phyloP scores from a whole-genome alignment of 2,329 filamentous ascomycete genomes.

The Colletotrichum gigasporum region DNA sequence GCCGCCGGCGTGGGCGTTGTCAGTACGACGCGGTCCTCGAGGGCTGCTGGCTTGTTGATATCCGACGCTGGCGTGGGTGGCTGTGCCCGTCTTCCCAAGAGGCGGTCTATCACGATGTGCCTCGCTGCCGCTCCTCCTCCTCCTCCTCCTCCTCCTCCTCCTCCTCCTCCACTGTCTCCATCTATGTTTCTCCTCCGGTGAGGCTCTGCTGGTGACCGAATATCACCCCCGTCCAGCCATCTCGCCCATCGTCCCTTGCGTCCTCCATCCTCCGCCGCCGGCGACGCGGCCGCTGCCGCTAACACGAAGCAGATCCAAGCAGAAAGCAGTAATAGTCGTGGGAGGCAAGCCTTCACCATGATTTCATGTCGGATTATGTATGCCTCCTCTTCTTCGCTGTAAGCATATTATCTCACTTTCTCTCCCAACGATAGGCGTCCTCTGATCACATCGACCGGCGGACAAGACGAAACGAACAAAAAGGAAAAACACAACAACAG shows the following conservation, averaged over 20 bases:
- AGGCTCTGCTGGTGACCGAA: slow-evolving; percentile 2
- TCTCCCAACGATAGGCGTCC: not conserved
- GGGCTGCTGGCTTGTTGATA: slow-evolving; percentile 5
- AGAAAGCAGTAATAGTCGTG: slow-evolving; percentile 20
- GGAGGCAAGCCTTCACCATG: slow-evolving; percentile 31
- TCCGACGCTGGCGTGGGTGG: slow-evolving; percentile 21
- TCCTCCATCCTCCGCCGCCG: not conserved
- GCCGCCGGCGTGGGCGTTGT: slow-evolving; percentile 21
- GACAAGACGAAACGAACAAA: not conserved
- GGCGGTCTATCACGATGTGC: not conserved
- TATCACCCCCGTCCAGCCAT: slow-evolving; percentile 1
- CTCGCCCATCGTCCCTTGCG: slow-evolving; percentile 7
- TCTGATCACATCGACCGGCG: not conserved
- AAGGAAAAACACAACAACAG: not conserved
- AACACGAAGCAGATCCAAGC: not conserved
- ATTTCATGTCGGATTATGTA: slow-evolving; percentile 28
- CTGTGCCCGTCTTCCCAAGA: not conserved
- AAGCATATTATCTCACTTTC: slow-evolving; percentile 4
- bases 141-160: not conserved
- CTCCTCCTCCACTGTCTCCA: not conserved
- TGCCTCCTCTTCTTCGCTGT: slow-evolving; percentile 6
- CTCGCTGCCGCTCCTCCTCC: not conserved
- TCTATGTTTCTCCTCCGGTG: not conserved
- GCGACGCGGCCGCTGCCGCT: not conserved
- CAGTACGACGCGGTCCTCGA: slow-evolving; percentile 27